A percentile compares a stretch with the other conserved stretches of the same genome.
phyloP scores from a whole-genome alignment of 805 yeast species.

The Sungouiozyma ichnusensis region DNA sequence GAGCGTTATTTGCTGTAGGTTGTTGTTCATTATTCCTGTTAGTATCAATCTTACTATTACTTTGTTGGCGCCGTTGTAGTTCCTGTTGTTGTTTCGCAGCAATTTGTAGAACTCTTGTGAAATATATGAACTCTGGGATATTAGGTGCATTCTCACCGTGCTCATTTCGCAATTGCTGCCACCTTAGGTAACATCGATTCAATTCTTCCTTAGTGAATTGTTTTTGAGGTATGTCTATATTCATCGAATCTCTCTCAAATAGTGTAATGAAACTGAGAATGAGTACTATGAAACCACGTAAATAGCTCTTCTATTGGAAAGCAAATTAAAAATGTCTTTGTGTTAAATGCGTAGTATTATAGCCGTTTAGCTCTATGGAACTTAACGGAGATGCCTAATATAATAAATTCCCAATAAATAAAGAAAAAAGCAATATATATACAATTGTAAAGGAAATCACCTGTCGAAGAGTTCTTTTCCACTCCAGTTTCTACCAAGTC shows the following conservation, averaged over 20 bases:
- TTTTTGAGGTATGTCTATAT: constrained; percentile 24
- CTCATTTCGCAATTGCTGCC: constrained; percentile 30
- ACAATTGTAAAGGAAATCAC: too few relatives aligned
- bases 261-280: not conserved
- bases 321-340: not conserved
- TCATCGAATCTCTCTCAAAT: constrained; percentile 7
- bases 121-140: constrained; percentile 27
- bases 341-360: too few relatives aligned
- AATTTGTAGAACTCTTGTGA: constrained; percentile 25
- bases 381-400: too few relatives aligned
- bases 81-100: constrained; percentile 30
- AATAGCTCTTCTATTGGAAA: not conserved
- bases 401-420: too few relatives aligned
- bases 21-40: not conserved
- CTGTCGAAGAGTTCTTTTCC: too few relatives aligned
- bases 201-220: constrained; percentile 28
- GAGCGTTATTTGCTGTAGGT: not conserved
- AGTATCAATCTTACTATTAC: not conserved
- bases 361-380: too few relatives aligned
- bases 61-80: constrained; percentile 15
- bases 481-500: too few relatives aligned
- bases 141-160: constrained; percentile 29
- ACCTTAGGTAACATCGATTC: constrained; percentile 29
- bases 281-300: not conserved
- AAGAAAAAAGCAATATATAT: too few relatives aligned